Evolutionary conservation across 805 yeast species (phyloP).

Genomic region (Wickerhamomyces subpelliculosus): DNA sequence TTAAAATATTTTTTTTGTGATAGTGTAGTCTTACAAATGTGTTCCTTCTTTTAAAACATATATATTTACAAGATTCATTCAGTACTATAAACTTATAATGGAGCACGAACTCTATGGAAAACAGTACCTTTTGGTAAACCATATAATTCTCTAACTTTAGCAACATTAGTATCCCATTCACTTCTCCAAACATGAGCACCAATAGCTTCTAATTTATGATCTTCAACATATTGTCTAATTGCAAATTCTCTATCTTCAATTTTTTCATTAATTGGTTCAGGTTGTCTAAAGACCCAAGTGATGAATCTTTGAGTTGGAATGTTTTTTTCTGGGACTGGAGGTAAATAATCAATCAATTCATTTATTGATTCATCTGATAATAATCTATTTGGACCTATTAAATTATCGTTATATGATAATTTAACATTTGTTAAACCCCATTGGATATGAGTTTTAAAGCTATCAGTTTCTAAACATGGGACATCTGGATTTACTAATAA

Average conservation of each 20-base stretch:
- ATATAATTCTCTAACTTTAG: constrained; percentile 58
- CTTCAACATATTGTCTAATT: constrained; percentile 58
- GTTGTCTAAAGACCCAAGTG: constrained; percentile 87
- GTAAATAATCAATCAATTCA: constrained; percentile 55
- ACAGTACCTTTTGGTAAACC: constrained; percentile 74
- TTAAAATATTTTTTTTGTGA: not conserved
- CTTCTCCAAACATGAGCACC: constrained; percentile 94
- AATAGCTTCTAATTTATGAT: constrained; percentile 57
- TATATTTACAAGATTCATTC: not conserved
- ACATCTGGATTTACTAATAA: constrained; percentile 87
- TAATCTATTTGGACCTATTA: constrained; percentile 33
- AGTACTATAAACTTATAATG: not conserved
- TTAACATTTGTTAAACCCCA: constrained; percentile 72
- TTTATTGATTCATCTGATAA: constrained; percentile 27
- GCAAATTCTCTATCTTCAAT: constrained; percentile 45
- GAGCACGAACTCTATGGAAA: constrained; percentile 36
- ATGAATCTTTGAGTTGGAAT: constrained; percentile 75
- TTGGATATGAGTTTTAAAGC: constrained; percentile 63
- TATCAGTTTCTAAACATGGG: constrained; percentile 66
- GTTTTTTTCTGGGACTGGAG: constrained; percentile 89
- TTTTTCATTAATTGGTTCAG: constrained; percentile 14
- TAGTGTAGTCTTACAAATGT: not conserved
- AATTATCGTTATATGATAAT: constrained; percentile 49
- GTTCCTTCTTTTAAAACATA: not conserved
- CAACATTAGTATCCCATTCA: constrained; percentile 70